Conservation (phyloP, 176 grass and related monocot species). For the Musa schizocarpa region DNA sequence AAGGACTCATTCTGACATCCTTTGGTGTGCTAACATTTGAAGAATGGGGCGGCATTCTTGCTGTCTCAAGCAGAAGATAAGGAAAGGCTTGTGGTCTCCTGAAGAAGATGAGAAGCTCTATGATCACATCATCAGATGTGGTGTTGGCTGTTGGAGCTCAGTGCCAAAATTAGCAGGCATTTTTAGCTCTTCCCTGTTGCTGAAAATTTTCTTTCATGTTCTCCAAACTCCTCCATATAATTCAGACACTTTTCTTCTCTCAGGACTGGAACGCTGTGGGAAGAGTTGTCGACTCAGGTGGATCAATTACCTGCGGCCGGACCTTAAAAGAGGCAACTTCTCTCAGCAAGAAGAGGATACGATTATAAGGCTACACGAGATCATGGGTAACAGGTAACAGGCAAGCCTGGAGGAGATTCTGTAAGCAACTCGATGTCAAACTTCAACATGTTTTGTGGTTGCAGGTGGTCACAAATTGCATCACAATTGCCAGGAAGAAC, state of each 20-base stretch:
- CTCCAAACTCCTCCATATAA: background rate
- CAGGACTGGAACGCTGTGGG: constrained; percentile 54
- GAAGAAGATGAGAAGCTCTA: constrained; percentile 66
- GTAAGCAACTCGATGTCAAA: background rate
- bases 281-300: constrained; percentile 78
- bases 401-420: background rate
- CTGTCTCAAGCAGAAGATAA: constrained; percentile 50
- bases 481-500: constrained; percentile 54
- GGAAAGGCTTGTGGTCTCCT: constrained; percentile 66
- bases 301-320: constrained; percentile 63
- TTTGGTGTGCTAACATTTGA: too few species aligned
- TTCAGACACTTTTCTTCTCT: background rate
- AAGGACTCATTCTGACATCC: too few species aligned
- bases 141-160: constrained; percentile 73
- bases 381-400: constrained; percentile 49
- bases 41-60: constrained; percentile 37
- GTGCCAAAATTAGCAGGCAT: constrained; percentile 52
- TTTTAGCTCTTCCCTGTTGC: background rate
- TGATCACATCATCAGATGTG: constrained; percentile 46
- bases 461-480: constrained; percentile 62
- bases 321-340: constrained; percentile 59
- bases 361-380: constrained; percentile 50
- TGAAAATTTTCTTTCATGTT: background rate
- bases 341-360: constrained; percentile 49
- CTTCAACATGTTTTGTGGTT: background rate